Conservation (phyloP, 805 yeast genomes). For the Kluyveromyces siamensis region DNA sequence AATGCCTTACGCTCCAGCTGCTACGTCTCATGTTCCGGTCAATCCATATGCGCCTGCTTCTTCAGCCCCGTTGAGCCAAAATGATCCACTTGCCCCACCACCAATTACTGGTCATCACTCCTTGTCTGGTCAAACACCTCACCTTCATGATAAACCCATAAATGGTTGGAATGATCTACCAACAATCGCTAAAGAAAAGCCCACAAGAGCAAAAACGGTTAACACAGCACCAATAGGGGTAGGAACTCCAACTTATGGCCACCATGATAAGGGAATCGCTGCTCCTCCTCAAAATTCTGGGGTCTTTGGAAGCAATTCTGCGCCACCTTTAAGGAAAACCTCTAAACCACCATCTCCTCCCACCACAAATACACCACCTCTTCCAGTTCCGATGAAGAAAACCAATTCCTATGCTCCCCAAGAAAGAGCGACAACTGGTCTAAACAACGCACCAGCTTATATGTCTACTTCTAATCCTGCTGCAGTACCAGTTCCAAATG, state of each 20-base stretch:
- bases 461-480: conserved; percentile 29
- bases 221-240: conserved; percentile 28
- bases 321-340: conserved; percentile 14
- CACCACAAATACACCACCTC: conserved; percentile 16
- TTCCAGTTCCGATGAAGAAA: conserved; percentile 11
- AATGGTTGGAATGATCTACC: conserved; percentile 32
- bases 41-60: conserved; percentile 21
- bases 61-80: conserved; percentile 21
- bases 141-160: conserved; percentile 27
- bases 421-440: not conserved
- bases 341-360: conserved; percentile 11
- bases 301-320: conserved; percentile 10
- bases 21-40: conserved; percentile 12
- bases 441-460: conserved; percentile 4
- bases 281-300: conserved; percentile 26
- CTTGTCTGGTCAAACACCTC: conserved; percentile 29
- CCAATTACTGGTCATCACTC: conserved; percentile 27
- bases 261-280: conserved; percentile 3
- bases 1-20: conserved; percentile 9
- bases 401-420: conserved; percentile 6
- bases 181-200: conserved; percentile 22
- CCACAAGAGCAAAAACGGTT: conserved; percentile 28
- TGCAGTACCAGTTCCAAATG: conserved; percentile 14
- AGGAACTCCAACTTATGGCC: conserved; percentile 8
- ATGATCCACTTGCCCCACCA: conserved; percentile 24